Percentiles rank a stretch among this genome's conserved stretches.
phyloP scores from a whole-genome alignment of 2,329 filamentous ascomycete species.

The Sclerotinia sclerotiorum region DNA sequence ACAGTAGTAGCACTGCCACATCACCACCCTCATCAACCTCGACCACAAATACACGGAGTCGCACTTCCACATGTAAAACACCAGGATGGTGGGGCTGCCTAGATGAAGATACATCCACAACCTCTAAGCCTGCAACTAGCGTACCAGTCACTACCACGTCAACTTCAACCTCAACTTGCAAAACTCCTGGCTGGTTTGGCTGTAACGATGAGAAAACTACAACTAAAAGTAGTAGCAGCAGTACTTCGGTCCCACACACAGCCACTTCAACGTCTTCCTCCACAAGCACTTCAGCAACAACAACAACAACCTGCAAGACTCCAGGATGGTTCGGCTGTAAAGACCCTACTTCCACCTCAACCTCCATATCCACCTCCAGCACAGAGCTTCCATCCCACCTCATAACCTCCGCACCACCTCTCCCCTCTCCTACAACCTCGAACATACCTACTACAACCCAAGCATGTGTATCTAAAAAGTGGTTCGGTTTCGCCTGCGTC shows the following conservation, averaged over 20 bases:
- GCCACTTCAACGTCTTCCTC: conserved; percentile 17
- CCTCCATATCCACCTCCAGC: background rate
- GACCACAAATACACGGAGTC: conserved; percentile 62
- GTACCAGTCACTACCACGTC: conserved; percentile 31
- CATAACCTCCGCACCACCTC: conserved; percentile 41
- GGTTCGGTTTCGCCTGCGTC: conserved; percentile 38
- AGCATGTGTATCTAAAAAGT: conserved; percentile 35
- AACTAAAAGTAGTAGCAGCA: conserved; percentile 41
- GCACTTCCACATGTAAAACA: conserved; percentile 85
- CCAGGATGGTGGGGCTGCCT: conserved; percentile 74
- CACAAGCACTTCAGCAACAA: conserved; percentile 28
- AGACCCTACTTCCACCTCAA: conserved; percentile 48
- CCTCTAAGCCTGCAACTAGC: conserved; percentile 33
- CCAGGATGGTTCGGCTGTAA: conserved; percentile 51
- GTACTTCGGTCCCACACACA: conserved; percentile 30
- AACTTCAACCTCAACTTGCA: conserved; percentile 41
- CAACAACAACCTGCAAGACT: conserved; percentile 42
- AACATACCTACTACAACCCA: conserved; percentile 31
- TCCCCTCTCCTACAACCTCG: conserved; percentile 29
- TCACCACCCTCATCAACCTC: conserved; percentile 48
- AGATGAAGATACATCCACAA: conserved; percentile 41
- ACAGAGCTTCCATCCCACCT: conserved; percentile 39
- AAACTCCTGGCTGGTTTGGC: conserved; percentile 49
- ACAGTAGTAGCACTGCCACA: conserved; percentile 73
- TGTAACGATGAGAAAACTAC: conserved; percentile 51